A percentile compares a stretch with the other conserved stretches of the same genome.
phyloP scores from a whole-genome alignment of 331 rosid species.

The Arachis monticola region DNA sequence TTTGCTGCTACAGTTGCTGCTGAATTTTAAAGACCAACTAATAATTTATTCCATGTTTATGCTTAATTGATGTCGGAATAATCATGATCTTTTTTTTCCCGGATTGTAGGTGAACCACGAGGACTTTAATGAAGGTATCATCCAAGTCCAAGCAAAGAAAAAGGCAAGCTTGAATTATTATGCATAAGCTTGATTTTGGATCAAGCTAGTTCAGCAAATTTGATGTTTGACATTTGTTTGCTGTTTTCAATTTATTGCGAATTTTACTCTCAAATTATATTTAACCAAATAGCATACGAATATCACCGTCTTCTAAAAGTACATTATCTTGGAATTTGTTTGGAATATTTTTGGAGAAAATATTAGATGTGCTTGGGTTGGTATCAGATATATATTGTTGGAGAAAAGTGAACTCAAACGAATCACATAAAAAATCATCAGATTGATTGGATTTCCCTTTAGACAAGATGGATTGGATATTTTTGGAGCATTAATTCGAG shows the following conservation, averaged over 20 bases:
- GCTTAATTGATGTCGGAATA: constrained; percentile 9
- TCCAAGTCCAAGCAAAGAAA: constrained; percentile 95
- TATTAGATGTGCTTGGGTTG: constrained; percentile 13
- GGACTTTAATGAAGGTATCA: constrained; percentile 92
- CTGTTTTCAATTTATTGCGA: neutral
- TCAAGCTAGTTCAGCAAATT: neutral
- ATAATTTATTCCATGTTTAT: constrained; percentile 1
- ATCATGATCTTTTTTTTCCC: constrained; percentile 18
- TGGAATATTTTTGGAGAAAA: neutral
- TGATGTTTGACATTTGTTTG: constrained; percentile 31
- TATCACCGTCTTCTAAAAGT: neutral
- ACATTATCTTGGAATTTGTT: neutral
- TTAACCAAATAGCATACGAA: neutral
- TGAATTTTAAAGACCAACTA: neutral
- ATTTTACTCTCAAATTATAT: neutral
- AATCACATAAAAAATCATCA: neutral
- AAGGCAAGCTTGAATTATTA: constrained; percentile 89
- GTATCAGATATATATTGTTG: neutral
- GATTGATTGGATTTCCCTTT: too few species aligned
- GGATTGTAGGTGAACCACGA: constrained; percentile 79
- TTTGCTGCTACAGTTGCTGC: constrained; percentile 24
- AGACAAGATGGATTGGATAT: too few species aligned
- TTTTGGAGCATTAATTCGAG: too few species aligned
- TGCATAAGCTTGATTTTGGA: constrained; percentile 53
- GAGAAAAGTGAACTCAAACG: neutral